phyloP scores from a whole-genome alignment of 257 asterid genomes.

The Petunia secreta region DNA sequence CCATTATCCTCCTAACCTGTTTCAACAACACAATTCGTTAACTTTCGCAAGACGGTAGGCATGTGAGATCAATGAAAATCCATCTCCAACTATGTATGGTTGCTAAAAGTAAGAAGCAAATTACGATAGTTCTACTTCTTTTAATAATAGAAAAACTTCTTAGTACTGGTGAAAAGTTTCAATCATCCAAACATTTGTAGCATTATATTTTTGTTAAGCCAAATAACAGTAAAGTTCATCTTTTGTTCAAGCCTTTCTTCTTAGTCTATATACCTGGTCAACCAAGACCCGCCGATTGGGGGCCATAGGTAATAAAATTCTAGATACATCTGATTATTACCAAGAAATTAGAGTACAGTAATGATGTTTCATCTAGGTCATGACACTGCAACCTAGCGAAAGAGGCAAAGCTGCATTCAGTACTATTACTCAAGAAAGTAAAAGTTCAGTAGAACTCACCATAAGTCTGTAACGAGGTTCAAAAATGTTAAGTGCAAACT shows the following conservation, averaged over 20 bases:
- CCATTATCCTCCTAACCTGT: slow-evolving; percentile 98
- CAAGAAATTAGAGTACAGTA: not conserved
- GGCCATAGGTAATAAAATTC: not conserved
- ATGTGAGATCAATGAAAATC: not conserved
- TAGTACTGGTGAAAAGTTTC: slow-evolving; percentile 6
- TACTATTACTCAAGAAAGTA: not conserved
- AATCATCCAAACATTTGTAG: not conserved
- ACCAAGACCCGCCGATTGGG: not conserved
- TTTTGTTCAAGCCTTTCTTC: not conserved
- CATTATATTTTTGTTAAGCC: not conserved
- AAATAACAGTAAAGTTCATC: not conserved
- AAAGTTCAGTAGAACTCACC: slow-evolving; percentile 53
- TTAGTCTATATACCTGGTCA: not conserved
- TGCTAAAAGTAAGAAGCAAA: not conserved
- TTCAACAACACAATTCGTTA: slow-evolving; percentile 29
- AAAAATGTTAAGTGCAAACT: slow-evolving; percentile 89
- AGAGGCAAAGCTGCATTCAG: not conserved
- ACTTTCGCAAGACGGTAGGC: not conserved
- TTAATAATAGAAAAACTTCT: not conserved
- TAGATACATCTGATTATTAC: not conserved
- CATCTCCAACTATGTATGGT: not conserved
- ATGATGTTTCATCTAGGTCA: slow-evolving; percentile 17
- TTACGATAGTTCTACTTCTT: not conserved
- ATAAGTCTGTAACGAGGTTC: slow-evolving; percentile 98
- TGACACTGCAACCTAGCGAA: not conserved